These are phyloP conservation scores for Phytomonas sp. DNA, from an alignment of 208 protist genomes.

Conservation along the genomic window DNA sequence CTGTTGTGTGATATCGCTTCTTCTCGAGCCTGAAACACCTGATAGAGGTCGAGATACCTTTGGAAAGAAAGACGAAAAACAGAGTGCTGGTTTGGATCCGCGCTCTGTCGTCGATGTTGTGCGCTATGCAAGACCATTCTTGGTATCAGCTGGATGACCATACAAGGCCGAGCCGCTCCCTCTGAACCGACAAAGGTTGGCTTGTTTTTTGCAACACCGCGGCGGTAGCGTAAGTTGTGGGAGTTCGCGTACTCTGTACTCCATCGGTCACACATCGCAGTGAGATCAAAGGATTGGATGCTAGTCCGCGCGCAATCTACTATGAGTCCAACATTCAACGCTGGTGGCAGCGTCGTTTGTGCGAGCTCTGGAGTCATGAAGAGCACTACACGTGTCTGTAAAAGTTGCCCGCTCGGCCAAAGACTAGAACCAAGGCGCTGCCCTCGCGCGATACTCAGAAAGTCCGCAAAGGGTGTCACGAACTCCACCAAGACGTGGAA, in stretches of 20 bases:
- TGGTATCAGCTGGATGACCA: constrained; percentile 79
- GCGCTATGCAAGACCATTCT: constrained; percentile 70
- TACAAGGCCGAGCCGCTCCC: background rate
- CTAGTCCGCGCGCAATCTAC: constrained; percentile 70
- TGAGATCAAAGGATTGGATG: constrained; percentile 33
- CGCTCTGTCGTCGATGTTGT: constrained; percentile 56
- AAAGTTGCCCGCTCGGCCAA: constrained; percentile 3
- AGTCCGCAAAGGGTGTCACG: constrained; percentile 12
- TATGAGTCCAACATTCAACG: constrained; percentile 52
- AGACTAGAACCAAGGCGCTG: constrained; percentile 9
- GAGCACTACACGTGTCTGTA: constrained; percentile 31
- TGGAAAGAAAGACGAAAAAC: constrained; percentile 60
- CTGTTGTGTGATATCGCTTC: constrained; percentile 28
- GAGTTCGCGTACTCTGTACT: constrained; percentile 52
- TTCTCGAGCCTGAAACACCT: constrained; percentile 57
- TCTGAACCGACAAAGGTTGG: background rate
- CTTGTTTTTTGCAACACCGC: constrained; percentile 29
- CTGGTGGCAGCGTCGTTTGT: constrained; percentile 57
- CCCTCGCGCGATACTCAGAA: constrained; percentile 18
- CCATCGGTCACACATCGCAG: constrained; percentile 29
- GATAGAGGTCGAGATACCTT: constrained; percentile 64
- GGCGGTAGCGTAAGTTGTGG: constrained; percentile 48
- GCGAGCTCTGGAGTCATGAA: constrained; percentile 49
- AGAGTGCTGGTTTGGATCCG: constrained; percentile 54
- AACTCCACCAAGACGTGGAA: constrained; percentile 17